Evolutionary conservation across 1,284 basidiomycete genomes (phyloP).

Genomic region (Ustilago esculenta): DNA sequence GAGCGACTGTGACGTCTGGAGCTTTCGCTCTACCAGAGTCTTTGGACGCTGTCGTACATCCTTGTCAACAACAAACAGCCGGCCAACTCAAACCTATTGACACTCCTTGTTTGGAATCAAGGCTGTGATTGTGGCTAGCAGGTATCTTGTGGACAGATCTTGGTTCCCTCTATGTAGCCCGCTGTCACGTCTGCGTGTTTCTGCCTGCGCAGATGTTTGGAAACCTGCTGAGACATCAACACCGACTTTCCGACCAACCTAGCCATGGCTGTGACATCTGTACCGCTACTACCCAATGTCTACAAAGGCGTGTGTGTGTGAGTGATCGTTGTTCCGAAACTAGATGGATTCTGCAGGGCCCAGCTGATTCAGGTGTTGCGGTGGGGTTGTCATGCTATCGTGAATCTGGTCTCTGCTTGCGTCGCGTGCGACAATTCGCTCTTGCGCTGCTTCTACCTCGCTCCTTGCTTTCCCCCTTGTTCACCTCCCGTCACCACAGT

Average conservation of each 20-base stretch:
- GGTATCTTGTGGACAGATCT: neutral
- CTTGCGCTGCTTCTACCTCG: conserved; percentile 19
- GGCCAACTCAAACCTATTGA: neutral
- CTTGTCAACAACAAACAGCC: conserved; percentile 6
- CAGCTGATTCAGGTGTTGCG: neutral
- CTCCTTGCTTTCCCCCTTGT: conserved; percentile 1
- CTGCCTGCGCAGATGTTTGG: neutral
- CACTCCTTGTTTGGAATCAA: neutral
- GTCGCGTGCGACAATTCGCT: conserved; percentile 5
- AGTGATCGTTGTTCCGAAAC: too few relatives aligned
- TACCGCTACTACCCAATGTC: too few relatives aligned
- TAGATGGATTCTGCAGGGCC: too few relatives aligned
- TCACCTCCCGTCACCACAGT: neutral
- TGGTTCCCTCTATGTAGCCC: neutral
- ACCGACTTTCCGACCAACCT: too few relatives aligned
- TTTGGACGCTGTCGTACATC: neutral
- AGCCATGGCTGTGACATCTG: too few relatives aligned
- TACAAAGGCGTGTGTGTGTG: too few relatives aligned
- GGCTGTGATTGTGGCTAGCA: too few relatives aligned
- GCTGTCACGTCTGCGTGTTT: neutral
- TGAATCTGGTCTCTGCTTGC: neutral
- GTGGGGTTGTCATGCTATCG: neutral
- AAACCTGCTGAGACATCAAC: too few relatives aligned
- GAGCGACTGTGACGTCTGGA: too few relatives aligned
- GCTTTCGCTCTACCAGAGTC: conserved; percentile 5